Evolutionary conservation across 2,329 filamentous ascomycete genomes (phyloP).

Genomic region (Fusarium newnesense): DNA sequence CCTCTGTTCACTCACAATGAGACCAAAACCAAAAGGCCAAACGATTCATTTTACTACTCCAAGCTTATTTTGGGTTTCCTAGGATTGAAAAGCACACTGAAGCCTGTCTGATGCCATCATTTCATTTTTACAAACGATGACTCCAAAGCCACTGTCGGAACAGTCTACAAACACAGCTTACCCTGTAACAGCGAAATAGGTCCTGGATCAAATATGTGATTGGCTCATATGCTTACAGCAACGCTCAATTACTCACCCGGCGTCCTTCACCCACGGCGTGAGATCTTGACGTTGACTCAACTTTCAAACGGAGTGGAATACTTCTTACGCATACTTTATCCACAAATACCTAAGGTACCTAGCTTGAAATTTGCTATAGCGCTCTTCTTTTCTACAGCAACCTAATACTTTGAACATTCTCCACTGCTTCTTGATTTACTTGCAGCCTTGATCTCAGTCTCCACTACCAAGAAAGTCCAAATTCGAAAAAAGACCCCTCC

Average conservation of each 20-base stretch:
- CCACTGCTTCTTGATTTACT: not conserved
- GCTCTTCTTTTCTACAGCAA: not conserved
- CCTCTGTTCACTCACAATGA: too few relatives aligned
- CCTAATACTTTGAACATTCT: not conserved
- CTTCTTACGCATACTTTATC: too few relatives aligned
- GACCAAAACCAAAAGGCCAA: not conserved
- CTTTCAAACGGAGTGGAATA: not conserved
- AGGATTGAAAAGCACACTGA: not conserved
- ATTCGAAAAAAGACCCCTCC: constrained; percentile 22
- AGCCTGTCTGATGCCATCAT: not conserved
- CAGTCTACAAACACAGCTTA: not conserved
- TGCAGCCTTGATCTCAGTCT: not conserved
- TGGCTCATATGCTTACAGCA: not conserved
- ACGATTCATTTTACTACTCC: too few relatives aligned
- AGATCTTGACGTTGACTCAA: not conserved
- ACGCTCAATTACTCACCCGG: not conserved
- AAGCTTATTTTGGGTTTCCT: not conserved
- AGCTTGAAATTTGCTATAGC: not conserved
- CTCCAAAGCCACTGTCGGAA: not conserved
- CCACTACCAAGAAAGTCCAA: not conserved
- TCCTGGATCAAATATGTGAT: not conserved
- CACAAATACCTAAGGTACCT: not conserved
- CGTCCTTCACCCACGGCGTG: not conserved
- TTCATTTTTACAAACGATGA: not conserved
- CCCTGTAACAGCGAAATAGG: not conserved